Evolutionary conservation across 352 stramenopile genomes (phyloP), one percentile per base, ranked within the genome.

Genomic region (Phytophthora tubulina): DNA sequence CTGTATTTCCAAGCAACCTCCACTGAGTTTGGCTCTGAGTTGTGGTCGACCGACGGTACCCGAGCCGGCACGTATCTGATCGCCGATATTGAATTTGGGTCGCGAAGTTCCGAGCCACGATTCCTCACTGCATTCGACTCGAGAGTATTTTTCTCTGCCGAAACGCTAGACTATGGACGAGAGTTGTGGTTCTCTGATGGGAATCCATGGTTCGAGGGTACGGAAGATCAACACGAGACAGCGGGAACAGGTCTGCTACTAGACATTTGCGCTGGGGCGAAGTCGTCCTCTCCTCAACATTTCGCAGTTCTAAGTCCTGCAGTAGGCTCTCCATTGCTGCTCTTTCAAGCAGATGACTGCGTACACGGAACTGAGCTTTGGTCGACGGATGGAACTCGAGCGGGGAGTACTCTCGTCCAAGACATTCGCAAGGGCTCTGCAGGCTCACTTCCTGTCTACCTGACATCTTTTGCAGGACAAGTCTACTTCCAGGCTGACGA

Each of bases 291-390:
- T 13, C 91, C 91, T 36, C 63, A 73, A 35, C 82, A 76, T 48
- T 88, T 90, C 49, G 76, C 76, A 27, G 73, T 67, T 52, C 56
- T 89, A 13, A 52, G 32, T 1, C 17, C 36, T 1, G 32, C 54
- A 0, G 27, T 17, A 35, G 63, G 57, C 9, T 14, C 42, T 17
- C 10, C 49, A 5, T 52, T 84, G 13, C 45, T 97, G 13, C 77
- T 96, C 10, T 98, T 98, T 62, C 81, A 90, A 49, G 93, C 93
- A 6, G 76, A 95, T 64, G 93, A 98, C 63, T 91, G 92, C 52
- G 58, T 82, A 9, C 84, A 90, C 35, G 93, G 93, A 13, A 21
- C 69, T 3, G 93, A 98, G 69, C 73, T 98, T 8, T 98, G 93
- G 93, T 39, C 51, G 0, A 92, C 75, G 17, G 82, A 94, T 60